phyloP scores from a whole-genome alignment of 2,329 filamentous ascomycete species.

The Ophiocordyceps camponoti-floridani region DNA sequence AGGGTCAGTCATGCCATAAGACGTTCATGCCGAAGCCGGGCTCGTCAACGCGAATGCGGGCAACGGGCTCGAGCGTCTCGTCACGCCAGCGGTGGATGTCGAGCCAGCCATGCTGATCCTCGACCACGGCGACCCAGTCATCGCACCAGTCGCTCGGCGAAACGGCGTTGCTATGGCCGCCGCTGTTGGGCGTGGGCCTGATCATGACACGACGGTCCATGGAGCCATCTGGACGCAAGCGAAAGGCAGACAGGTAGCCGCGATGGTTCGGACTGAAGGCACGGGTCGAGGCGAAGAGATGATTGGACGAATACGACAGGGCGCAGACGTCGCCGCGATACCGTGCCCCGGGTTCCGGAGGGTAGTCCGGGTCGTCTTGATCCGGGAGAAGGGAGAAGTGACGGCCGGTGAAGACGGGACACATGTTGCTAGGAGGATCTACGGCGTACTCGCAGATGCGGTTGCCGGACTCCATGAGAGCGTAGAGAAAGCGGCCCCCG shows the following conservation, averaged over 20 bases:
- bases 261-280: constrained; percentile 59
- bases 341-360: constrained; percentile 29
- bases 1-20: constrained; percentile 61
- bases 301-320: constrained; percentile 47
- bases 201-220: constrained; percentile 66
- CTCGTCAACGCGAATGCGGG: constrained; percentile 59
- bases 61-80: constrained; percentile 63
- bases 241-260: constrained; percentile 71
- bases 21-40: constrained; percentile 93
- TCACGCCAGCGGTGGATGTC: constrained; percentile 80
- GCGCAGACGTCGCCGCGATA: constrained; percentile 78
- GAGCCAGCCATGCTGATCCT: constrained; percentile 73
- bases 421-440: constrained; percentile 49
- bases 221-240: constrained; percentile 46
- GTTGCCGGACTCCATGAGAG: constrained; percentile 81
- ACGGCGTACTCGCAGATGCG: constrained; percentile 66
- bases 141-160: constrained; percentile 68
- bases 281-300: constrained; percentile 73
- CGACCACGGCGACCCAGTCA: constrained; percentile 78
- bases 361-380: constrained; percentile 43
- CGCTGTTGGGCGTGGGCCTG: constrained; percentile 71
- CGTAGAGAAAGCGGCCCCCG: constrained; percentile 63
- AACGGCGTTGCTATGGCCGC: constrained; percentile 80
- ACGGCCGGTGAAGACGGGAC: constrained; percentile 59
- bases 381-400: constrained; percentile 59